These are phyloP conservation scores for Boletus pseudopeckii DNA, from an alignment of 768 basidiomycete genomes.

Conservation along the genomic window DNA sequence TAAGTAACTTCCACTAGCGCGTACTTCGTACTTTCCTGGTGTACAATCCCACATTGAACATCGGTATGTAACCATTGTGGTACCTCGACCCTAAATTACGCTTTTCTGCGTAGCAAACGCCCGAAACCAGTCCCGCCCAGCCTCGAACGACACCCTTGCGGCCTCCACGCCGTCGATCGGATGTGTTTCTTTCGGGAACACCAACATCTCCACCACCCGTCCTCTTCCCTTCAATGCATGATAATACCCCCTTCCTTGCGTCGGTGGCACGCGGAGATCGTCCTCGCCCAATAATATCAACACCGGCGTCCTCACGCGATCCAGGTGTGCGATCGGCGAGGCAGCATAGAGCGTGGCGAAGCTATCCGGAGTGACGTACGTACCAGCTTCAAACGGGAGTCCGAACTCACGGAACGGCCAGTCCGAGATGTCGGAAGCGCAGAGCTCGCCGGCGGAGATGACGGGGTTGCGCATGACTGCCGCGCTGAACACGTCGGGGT, in stretches of 20 bases:
- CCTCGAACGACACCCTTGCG: too few species aligned
- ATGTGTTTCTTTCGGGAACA: constrained; percentile 53
- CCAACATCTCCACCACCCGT: constrained; percentile 46
- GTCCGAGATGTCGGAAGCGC: constrained; percentile 64
- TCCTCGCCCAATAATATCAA: constrained; percentile 54
- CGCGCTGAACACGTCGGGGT: constrained; percentile 58
- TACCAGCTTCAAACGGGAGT: constrained; percentile 31
- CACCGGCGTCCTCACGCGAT: constrained; percentile 49
- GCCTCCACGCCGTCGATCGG: too few species aligned
- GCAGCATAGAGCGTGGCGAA: constrained; percentile 44
- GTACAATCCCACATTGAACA: too few species aligned
- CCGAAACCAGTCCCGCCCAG: too few species aligned
- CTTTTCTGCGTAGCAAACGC: too few species aligned
- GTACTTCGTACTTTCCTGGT: too few species aligned
- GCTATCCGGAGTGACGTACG: constrained; percentile 42
- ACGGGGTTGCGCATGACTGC: constrained; percentile 69
- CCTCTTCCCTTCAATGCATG: constrained; percentile 52
- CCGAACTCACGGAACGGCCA: constrained; percentile 51
- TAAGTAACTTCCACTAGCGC: too few species aligned
- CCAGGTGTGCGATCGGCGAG: constrained; percentile 57
- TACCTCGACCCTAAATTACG: too few species aligned
- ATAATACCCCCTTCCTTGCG: constrained; percentile 61
- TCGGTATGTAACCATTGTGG: too few species aligned
- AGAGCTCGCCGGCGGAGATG: constrained; percentile 54
- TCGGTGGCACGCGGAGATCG: constrained; percentile 47